A percentile compares a stretch with the other conserved stretches of the same genome.
Evolutionary conservation across 306 rosid genomes (phyloP).

Genomic region (Acacia acuminata): DNA sequence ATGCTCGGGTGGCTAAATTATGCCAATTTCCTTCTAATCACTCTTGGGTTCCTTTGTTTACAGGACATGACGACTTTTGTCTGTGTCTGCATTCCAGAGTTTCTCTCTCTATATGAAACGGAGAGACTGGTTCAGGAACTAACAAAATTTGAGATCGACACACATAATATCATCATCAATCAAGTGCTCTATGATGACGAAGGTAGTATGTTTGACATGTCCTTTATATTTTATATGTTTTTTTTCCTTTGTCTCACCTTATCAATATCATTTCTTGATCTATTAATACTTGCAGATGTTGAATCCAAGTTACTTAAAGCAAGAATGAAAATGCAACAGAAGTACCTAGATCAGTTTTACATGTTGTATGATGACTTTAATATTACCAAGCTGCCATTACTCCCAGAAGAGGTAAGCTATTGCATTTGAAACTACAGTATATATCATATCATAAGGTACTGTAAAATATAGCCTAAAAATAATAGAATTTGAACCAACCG

Average conservation of each 20-base stretch:
- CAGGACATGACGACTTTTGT: conserved; percentile 98
- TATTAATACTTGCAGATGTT: conserved; percentile 50
- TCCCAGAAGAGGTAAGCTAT: conserved; percentile 84
- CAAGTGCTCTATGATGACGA: conserved; percentile 89
- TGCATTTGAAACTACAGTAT: neutral
- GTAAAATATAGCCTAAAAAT: neutral
- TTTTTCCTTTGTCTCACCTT: neutral
- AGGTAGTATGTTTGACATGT: conserved; percentile 50
- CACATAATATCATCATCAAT: conserved; percentile 95
- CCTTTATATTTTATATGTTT: neutral
- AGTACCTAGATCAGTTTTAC: conserved; percentile 92
- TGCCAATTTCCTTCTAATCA: conserved; percentile 13
- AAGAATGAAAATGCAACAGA: conserved; percentile 98
- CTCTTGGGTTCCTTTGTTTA: conserved; percentile 36
- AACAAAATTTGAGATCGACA: conserved; percentile 92
- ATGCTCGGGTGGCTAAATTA: neutral
- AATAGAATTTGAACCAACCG: neutral
- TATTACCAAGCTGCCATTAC: conserved; percentile 91
- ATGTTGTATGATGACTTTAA: conserved; percentile 94
- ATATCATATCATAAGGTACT: neutral
- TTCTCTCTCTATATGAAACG: conserved; percentile 95
- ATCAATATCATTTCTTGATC: neutral
- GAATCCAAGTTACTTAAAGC: conserved; percentile 92
- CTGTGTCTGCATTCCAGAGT: conserved; percentile 99
- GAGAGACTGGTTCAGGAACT: conserved; percentile 99